These are phyloP conservation scores for Tolypocladium sp. DNA, from an alignment of 2,329 filamentous ascomycete species.

Conservation along the genomic window DNA sequence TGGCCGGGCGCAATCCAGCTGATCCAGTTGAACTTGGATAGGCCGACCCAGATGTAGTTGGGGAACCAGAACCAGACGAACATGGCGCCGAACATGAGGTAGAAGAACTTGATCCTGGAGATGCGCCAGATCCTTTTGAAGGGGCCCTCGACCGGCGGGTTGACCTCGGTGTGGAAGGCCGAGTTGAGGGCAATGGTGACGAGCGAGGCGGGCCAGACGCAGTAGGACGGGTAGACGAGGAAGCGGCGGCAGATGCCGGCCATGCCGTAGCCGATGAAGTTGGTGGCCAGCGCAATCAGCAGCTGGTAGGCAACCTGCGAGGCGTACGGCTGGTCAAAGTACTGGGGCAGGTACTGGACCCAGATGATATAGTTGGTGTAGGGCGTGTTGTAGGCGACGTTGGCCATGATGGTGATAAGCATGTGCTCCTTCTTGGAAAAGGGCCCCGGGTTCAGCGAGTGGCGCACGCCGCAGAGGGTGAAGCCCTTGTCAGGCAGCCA, in stretches of 20 bases:
- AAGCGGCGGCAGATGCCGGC: slow-evolving; percentile 45
- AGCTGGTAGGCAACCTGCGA: slow-evolving; percentile 44
- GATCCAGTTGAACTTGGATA: slow-evolving; percentile 47
- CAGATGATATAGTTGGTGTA: slow-evolving; percentile 48
- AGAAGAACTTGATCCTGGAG: slow-evolving; percentile 43
- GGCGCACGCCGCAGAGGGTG: slow-evolving; percentile 33
- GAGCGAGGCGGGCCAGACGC: slow-evolving; percentile 48
- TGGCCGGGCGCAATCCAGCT: slow-evolving; percentile 44
- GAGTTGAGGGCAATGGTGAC: slow-evolving; percentile 45
- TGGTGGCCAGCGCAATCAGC: slow-evolving; percentile 44
- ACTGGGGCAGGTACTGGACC: slow-evolving; percentile 42
- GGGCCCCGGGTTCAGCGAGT: slow-evolving; percentile 44
- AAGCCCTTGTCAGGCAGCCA: slow-evolving; percentile 42
- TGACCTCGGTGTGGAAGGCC: slow-evolving; percentile 39
- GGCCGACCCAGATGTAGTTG: slow-evolving; percentile 41
- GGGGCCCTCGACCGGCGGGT: slow-evolving; percentile 29
- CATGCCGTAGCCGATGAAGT: slow-evolving; percentile 51
- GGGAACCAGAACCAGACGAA: slow-evolving; percentile 53
- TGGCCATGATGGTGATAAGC: slow-evolving; percentile 54
- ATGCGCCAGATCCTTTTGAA: slow-evolving; percentile 35
- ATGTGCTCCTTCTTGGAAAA: slow-evolving; percentile 55
- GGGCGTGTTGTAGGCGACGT: slow-evolving; percentile 42
- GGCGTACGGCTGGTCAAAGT: slow-evolving; percentile 45
- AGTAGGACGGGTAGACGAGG: slow-evolving; percentile 45
- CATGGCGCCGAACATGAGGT: slow-evolving; percentile 39